Conservation (phyloP, 441 rosid species). For the Eruca vesicaria region DNA sequence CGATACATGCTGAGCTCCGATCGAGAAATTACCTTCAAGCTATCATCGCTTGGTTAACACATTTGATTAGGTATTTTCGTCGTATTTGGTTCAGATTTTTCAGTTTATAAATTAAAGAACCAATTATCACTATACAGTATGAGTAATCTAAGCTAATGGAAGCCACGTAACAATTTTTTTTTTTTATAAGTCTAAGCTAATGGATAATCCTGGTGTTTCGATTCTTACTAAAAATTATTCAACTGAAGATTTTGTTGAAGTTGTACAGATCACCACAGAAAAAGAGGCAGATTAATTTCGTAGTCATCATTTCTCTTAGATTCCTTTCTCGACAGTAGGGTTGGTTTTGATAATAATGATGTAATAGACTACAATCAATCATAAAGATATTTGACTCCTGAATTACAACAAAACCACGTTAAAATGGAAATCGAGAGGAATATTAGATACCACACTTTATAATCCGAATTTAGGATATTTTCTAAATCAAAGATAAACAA, state of each 20-base stretch:
- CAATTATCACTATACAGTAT: background rate
- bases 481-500: no score
- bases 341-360: slow-evolving; percentile 16
- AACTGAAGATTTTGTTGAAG: background rate
- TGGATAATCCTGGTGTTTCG: background rate
- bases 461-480: no score
- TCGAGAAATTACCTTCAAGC: no score
- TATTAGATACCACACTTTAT: no score
- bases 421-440: background rate
- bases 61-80: background rate
- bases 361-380: slow-evolving; percentile 11
- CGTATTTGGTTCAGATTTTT: background rate
- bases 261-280: background rate
- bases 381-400: slow-evolving; percentile 7
- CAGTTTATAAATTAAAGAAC: background rate
- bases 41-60: background rate
- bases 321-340: slow-evolving; percentile 1
- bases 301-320: slow-evolving; percentile 25
- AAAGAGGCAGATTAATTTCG: slow-evolving; percentile 11
- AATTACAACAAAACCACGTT: slow-evolving; percentile 14
- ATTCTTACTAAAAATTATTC: background rate
- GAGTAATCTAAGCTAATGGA: background rate
- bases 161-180: no score
- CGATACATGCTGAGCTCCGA: no score
- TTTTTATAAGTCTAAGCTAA: no score